These are phyloP conservation scores for Anthracocystis setariae DNA, from an alignment of 1,284 basidiomycete species.

Conservation along the genomic window DNA sequence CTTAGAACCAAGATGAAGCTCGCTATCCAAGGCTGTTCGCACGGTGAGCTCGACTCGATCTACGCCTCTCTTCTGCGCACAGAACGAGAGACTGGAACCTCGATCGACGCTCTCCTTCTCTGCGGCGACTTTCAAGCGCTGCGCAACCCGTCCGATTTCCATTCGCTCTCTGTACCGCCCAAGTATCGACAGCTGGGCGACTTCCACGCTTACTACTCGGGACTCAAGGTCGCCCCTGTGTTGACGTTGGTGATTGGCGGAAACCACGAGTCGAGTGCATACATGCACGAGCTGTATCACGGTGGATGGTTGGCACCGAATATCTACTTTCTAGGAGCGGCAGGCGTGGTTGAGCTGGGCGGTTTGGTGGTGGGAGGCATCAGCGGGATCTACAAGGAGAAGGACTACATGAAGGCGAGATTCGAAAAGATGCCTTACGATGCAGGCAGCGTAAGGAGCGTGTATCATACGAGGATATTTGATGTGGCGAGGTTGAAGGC, in stretches of 20 bases:
- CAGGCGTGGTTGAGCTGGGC: conserved; percentile 87
- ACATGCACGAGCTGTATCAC: conserved; percentile 89
- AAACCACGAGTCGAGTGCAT: conserved; percentile 97
- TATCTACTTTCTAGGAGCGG: conserved; percentile 94
- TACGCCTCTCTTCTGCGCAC: conserved; percentile 79
- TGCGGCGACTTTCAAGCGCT: conserved; percentile 91
- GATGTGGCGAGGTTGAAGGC: conserved; percentile 82
- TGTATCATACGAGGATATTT: conserved; percentile 91
- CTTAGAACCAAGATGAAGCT: conserved; percentile 71
- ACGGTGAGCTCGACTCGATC: conserved; percentile 76
- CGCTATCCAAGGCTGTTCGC: conserved; percentile 93
- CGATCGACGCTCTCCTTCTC: conserved; percentile 85
- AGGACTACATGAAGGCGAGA: conserved; percentile 75
- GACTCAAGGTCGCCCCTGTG: conserved; percentile 81
- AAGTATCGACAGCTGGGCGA: conserved; percentile 87
- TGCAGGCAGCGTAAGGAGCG: conserved; percentile 77
- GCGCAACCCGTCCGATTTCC: conserved; percentile 84
- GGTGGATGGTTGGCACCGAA: conserved; percentile 82
- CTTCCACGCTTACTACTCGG: conserved; percentile 81
- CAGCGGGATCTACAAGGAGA: conserved; percentile 89
- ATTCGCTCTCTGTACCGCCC: conserved; percentile 87
- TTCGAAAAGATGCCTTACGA: conserved; percentile 77
- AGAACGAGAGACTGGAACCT: conserved; percentile 75
- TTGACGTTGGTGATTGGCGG: conserved; percentile 95
- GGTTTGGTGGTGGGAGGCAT: conserved; percentile 83